These are phyloP conservation scores for Podila epicladia DNA, from an alignment of 192 early-diverging fungal species.

Conservation along the genomic window DNA sequence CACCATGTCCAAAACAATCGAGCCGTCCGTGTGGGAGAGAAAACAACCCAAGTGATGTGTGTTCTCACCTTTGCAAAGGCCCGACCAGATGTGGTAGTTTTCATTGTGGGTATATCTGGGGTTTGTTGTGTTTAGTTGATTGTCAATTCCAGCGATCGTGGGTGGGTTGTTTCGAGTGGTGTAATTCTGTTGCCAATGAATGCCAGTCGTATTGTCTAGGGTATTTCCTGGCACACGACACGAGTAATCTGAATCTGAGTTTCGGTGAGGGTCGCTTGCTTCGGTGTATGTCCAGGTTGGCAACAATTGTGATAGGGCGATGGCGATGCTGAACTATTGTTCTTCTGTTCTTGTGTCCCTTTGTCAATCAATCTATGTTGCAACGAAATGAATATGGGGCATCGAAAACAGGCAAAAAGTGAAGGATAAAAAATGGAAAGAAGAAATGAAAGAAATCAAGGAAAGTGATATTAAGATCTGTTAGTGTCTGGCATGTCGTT, in stretches of 20 bases:
- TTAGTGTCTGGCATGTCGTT: too few species aligned
- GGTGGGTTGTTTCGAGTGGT: background rate
- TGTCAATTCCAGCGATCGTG: background rate
- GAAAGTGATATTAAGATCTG: too few species aligned
- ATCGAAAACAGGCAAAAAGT: slow-evolving; percentile 2
- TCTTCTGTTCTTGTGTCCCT: too few species aligned
- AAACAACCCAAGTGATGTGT: background rate
- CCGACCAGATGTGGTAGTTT: slow-evolving; percentile 38
- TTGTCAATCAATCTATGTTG: background rate
- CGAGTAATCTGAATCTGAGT: too few species aligned
- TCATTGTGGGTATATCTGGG: slow-evolving; percentile 11
- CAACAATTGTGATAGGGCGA: background rate
- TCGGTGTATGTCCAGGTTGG: too few species aligned
- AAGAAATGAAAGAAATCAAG: too few species aligned
- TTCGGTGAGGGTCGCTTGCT: too few species aligned
- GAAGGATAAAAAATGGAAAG: slow-evolving; percentile 2
- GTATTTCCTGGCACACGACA: too few species aligned
- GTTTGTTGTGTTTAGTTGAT: background rate
- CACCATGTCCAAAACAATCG: background rate
- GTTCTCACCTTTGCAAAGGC: slow-evolving; percentile 43
- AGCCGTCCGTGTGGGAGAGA: too few species aligned
- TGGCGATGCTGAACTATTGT: background rate
- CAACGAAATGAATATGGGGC: background rate
- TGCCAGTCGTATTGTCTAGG: too few species aligned
- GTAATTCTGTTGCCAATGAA: too few species aligned